Percentiles rank a stretch among this genome's conserved stretches.
Conservation (phyloP, 2,329 filamentous ascomycete species). For the Penicillium sp. region DNA sequence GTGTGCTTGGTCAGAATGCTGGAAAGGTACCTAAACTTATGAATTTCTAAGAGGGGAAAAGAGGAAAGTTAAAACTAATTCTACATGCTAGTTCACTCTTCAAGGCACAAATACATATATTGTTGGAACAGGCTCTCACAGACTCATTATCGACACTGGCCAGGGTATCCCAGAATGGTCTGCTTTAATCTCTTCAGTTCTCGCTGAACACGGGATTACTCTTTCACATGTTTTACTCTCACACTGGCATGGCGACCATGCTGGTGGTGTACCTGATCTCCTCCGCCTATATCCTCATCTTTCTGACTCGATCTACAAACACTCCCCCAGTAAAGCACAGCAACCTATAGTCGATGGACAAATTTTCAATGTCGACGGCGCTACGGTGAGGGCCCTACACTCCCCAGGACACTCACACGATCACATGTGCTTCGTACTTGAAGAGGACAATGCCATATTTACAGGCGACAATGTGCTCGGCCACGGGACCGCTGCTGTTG, state of each 20-base stretch:
- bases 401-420: slow-evolving; percentile 69
- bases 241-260: slow-evolving; percentile 46
- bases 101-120: slow-evolving; percentile 43
- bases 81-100: slow-evolving; percentile 27
- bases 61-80: background rate
- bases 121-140: slow-evolving; percentile 31
- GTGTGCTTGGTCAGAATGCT: slow-evolving; percentile 43
- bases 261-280: slow-evolving; percentile 40
- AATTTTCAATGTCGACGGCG: slow-evolving; percentile 36
- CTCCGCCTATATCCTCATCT: slow-evolving; percentile 28
- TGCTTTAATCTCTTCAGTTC: slow-evolving; percentile 31
- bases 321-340: slow-evolving; percentile 28
- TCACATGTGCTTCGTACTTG: slow-evolving; percentile 69
- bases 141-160: slow-evolving; percentile 37
- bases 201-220: slow-evolving; percentile 25
- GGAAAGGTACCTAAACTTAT: slow-evolving; percentile 41
- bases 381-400: slow-evolving; percentile 39
- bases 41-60: too few relatives aligned
- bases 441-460: slow-evolving; percentile 71
- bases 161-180: slow-evolving; percentile 32
- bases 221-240: slow-evolving; percentile 44
- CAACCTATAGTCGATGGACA: slow-evolving; percentile 36
- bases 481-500: slow-evolving; percentile 43
- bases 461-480: slow-evolving; percentile 78
- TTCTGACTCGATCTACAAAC: slow-evolving; percentile 33